Evolutionary conservation across 2,329 filamentous ascomycete species (phyloP).

Genomic region (Alternaria tenuissima): DNA sequence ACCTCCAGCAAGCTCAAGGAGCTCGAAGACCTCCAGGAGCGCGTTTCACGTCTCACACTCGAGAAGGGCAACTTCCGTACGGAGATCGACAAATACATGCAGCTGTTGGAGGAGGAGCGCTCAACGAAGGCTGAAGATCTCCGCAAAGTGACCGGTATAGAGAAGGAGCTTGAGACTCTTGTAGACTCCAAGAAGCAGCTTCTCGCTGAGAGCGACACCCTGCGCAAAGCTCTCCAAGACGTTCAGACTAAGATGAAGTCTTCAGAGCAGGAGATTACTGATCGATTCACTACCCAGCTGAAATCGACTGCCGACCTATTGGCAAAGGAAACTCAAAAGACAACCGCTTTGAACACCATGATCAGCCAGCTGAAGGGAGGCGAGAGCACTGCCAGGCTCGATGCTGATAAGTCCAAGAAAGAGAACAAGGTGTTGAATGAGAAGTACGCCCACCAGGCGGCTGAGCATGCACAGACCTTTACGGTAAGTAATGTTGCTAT

Average conservation of each 20-base stretch:
- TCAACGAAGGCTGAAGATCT: slow-evolving; percentile 15
- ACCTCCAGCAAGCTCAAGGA: slow-evolving; percentile 31
- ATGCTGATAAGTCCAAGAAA: slow-evolving; percentile 29
- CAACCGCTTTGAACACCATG: slow-evolving; percentile 18
- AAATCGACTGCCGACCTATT: slow-evolving; percentile 26
- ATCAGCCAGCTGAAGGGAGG: slow-evolving; percentile 20
- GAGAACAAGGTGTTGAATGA: slow-evolving; percentile 25
- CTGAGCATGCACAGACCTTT: slow-evolving; percentile 32
- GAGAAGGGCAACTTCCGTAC: slow-evolving; percentile 39
- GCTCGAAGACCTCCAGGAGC: slow-evolving; percentile 32
- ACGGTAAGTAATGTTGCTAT: slow-evolving; percentile 19
- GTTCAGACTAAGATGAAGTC: slow-evolving; percentile 27
- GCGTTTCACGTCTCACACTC: slow-evolving; percentile 37
- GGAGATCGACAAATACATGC: slow-evolving; percentile 33
- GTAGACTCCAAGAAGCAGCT: slow-evolving; percentile 28
- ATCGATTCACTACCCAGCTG: slow-evolving; percentile 28
- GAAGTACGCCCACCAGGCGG: slow-evolving; percentile 33
- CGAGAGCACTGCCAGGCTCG: slow-evolving; percentile 22
- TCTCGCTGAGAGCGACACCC: slow-evolving; percentile 21
- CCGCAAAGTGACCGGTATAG: slow-evolving; percentile 16
- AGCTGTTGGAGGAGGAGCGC: slow-evolving; percentile 24
- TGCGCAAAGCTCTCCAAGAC: slow-evolving; percentile 23
- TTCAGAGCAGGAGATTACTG: slow-evolving; percentile 21
- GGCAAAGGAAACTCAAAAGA: slow-evolving; percentile 31
- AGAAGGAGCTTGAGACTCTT: slow-evolving; percentile 28